Base-by-base conservation (phyloP, 306 rosid genomes). In the Begonia fuchsioides region DNA sequence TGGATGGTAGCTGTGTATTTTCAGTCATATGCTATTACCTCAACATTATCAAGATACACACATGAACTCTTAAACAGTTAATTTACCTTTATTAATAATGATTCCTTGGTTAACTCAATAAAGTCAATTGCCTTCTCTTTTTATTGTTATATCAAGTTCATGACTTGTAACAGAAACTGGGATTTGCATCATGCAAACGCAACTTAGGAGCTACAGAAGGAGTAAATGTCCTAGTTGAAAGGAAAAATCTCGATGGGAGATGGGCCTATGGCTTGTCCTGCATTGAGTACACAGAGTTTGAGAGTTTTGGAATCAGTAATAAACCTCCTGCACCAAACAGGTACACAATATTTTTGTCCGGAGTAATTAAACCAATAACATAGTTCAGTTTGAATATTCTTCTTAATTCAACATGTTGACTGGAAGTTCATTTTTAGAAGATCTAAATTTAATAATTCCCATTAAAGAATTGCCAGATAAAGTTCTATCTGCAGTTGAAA, bases 221-320 rank as follows among this genome's bases (percentile, higher is more conserved):
- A 71, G 62, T 90, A 51, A 81, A 90, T 73, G 98, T 81, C 48
- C 78, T 90, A 47, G 68, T 76, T 61, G 94, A 85, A 77, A 90
- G 73, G 78, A 82, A 72, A 72, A 63, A 53, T 50, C 69, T 61
- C 54, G 68, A 90, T 67, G 98, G 96, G 53, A 75, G 70, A 61
- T 85, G 94, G 93, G 76, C 77, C 40, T 90, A 90, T 58, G 96
- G 94, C 17, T 62, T 90, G 57, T 79, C 98, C 15, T 90, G 96
- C 78, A 59, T 90, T 43, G 96, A 90, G 52, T 90, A 90, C 76
- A 90, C 98, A 1, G 98, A 90, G 67, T 90, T 90, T 69, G 85
- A 77, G 32, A 90, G 75, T 68, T 82, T 70, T 61, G 95, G 93
- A 59, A 79, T 90, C 53, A 58, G 73, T 20, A 69, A 72, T n/a